These are phyloP conservation scores for Cyclostephanos invisitatus DNA, from an alignment of 108 stramenopile genomes.

Conservation along the genomic window DNA sequence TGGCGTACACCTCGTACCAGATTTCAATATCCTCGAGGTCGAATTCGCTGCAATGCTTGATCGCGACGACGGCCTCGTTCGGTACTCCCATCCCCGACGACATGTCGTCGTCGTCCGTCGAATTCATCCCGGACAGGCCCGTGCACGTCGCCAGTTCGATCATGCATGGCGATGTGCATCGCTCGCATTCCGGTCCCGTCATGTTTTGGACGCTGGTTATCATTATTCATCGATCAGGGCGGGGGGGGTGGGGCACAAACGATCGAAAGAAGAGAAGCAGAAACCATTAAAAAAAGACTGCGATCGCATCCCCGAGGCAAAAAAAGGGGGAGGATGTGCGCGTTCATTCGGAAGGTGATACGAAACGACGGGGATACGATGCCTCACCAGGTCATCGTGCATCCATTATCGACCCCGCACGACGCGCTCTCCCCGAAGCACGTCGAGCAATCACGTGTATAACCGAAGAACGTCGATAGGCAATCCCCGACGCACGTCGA, in stretches of 20 bases:
- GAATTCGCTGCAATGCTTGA: slow-evolving; percentile 37
- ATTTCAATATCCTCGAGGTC: slow-evolving; percentile 26
- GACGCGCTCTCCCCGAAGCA: slow-evolving; percentile 35
- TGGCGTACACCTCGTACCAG: slow-evolving; percentile 51
- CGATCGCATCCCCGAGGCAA: too few species aligned
- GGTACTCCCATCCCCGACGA: background rate
- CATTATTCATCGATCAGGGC: background rate
- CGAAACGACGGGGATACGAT: background rate
- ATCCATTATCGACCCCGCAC: slow-evolving; percentile 28
- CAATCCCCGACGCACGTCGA: slow-evolving; percentile 21
- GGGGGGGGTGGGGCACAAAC: background rate
- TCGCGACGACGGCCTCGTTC: slow-evolving; percentile 7
- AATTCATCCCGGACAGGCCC: slow-evolving; percentile 31
- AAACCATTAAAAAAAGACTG: too few species aligned
- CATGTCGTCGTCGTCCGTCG: background rate
- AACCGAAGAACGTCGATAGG: slow-evolving; percentile 21
- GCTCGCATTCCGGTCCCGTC: slow-evolving; percentile 30
- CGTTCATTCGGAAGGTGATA: too few species aligned
- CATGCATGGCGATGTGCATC: slow-evolving; percentile 44
- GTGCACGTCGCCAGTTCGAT: slow-evolving; percentile 34
- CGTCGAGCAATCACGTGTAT: slow-evolving; percentile 17
- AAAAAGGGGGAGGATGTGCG: background rate
- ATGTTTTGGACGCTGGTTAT: slow-evolving; percentile 33
- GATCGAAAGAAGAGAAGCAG: too few species aligned
- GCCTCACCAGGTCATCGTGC: slow-evolving; percentile 18